These are phyloP conservation scores for Setomelanomma holmii DNA, from an alignment of 2,329 filamentous ascomycete genomes.

Conservation along the genomic window DNA sequence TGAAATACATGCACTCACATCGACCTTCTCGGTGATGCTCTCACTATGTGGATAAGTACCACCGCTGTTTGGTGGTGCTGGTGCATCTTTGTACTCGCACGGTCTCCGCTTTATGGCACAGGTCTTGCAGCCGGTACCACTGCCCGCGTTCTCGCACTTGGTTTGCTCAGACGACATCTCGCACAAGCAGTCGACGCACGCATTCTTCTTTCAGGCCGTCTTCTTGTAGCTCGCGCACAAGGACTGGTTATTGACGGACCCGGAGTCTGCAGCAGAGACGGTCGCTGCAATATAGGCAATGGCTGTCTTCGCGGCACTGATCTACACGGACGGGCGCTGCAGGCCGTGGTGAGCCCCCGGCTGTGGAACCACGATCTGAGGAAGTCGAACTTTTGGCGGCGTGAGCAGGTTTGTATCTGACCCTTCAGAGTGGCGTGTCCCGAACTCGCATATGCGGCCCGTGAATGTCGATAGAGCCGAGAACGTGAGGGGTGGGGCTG, in stretches of 20 bases:
- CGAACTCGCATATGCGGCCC: too few relatives aligned
- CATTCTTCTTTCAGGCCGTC: conserved; percentile 56
- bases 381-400: conserved; percentile 41
- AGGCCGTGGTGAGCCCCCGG: conserved; percentile 30
- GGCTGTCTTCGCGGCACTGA: conserved; percentile 22
- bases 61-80: conserved; percentile 48
- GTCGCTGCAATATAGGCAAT: conserved; percentile 26
- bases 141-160: conserved; percentile 82
- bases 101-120: conserved; percentile 75
- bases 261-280: conserved; percentile 33
- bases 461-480: too few relatives aligned
- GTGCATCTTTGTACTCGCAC: conserved; percentile 69
- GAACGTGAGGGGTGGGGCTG: too few relatives aligned
- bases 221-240: conserved; percentile 24
- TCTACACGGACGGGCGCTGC: conserved; percentile 18
- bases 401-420: neutral
- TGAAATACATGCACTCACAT: conserved; percentile 23
- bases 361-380: conserved; percentile 20
- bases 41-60: conserved; percentile 51
- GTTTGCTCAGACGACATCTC: conserved; percentile 82
- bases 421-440: too few relatives aligned
- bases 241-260: conserved; percentile 29
- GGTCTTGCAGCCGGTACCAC: conserved; percentile 73
- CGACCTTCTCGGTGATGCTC: conserved; percentile 30
- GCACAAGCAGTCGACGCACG: conserved; percentile 81